Conservation (phyloP, 257 asterid genomes). For the Forsythia viridissima region DNA sequence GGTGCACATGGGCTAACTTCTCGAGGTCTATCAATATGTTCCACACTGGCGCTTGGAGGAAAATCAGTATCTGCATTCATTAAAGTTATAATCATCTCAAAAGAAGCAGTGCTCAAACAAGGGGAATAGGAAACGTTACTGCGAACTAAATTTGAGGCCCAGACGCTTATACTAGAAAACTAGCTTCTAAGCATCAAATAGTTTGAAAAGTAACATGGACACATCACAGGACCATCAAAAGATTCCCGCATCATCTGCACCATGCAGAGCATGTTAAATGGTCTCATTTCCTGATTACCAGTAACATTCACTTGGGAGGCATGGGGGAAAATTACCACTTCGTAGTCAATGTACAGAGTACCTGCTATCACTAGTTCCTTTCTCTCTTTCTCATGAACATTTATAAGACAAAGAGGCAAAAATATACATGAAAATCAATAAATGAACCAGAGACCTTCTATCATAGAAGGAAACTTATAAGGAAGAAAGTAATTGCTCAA, state of each 20-base stretch:
- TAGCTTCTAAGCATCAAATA: conserved; percentile 15
- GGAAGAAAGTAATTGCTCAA: not conserved
- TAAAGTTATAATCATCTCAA: conserved; percentile 23
- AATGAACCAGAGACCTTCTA: not conserved
- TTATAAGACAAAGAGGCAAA: not conserved
- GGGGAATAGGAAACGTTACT: not conserved
- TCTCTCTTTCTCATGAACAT: not conserved
- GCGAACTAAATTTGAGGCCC: conserved; percentile 6
- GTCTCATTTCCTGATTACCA: not conserved
- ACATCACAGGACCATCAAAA: not conserved
- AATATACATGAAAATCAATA: not conserved
- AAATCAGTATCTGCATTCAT: conserved; percentile 43
- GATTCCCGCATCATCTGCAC: not conserved
- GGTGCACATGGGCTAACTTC: conserved; percentile 38
- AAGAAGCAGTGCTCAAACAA: conserved; percentile 23
- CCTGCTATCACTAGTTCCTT: not conserved
- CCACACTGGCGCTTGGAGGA: conserved; percentile 41
- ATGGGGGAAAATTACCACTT: not conserved
- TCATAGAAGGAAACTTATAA: not conserved
- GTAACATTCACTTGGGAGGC: not conserved
- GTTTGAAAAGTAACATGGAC: conserved; percentile 1
- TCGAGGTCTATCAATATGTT: conserved; percentile 34
- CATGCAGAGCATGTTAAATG: not conserved
- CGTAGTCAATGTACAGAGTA: not conserved
- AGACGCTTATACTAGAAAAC: not conserved